phyloP scores from a whole-genome alignment of 805 yeast genomes.

The Candida parachauliodes region DNA sequence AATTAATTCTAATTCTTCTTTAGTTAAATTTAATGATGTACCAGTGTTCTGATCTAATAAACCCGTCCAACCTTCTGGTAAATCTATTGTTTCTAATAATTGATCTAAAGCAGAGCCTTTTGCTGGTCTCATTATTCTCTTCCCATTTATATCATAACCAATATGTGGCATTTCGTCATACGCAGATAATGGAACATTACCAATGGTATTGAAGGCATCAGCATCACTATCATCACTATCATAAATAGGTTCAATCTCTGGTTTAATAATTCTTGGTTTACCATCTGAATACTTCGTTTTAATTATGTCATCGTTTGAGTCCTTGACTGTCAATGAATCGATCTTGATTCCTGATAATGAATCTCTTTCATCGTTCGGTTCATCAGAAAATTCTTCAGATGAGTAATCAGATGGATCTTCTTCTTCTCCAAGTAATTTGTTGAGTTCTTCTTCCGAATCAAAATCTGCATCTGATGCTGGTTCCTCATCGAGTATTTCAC shows the following conservation, averaged over 20 bases:
- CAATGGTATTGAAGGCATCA: constrained; percentile 80
- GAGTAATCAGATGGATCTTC: constrained; percentile 39
- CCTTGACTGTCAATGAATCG: constrained; percentile 42
- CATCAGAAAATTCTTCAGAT: constrained; percentile 49
- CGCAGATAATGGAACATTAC: constrained; percentile 87
- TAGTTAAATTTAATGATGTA: constrained; percentile 69
- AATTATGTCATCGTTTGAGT: constrained; percentile 29
- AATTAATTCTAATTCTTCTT: constrained; percentile 86
- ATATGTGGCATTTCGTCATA: constrained; percentile 97
- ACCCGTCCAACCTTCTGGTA: constrained; percentile 99
- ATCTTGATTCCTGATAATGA: constrained; percentile 49
- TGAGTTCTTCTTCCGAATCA: constrained; percentile 63
- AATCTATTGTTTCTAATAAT: constrained; percentile 81
- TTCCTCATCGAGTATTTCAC: constrained; percentile 35
- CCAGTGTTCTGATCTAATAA: constrained; percentile 89
- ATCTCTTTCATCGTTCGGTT: constrained; percentile 44
- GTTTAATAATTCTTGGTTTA: constrained; percentile 67
- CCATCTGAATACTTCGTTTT: constrained; percentile 71
- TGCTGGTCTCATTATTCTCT: constrained; percentile 98
- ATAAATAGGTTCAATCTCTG: constrained; percentile 92
- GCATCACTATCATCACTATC: constrained; percentile 92
- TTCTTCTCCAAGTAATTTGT: constrained; percentile 55
- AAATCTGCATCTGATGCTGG: constrained; percentile 17
- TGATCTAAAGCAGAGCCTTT: constrained; percentile 92
- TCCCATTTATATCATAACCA: constrained; percentile 96